These are phyloP conservation scores for Magnolia changhungtana DNA, from an alignment of 164 flowering plant genomes.

Conservation along the genomic window DNA sequence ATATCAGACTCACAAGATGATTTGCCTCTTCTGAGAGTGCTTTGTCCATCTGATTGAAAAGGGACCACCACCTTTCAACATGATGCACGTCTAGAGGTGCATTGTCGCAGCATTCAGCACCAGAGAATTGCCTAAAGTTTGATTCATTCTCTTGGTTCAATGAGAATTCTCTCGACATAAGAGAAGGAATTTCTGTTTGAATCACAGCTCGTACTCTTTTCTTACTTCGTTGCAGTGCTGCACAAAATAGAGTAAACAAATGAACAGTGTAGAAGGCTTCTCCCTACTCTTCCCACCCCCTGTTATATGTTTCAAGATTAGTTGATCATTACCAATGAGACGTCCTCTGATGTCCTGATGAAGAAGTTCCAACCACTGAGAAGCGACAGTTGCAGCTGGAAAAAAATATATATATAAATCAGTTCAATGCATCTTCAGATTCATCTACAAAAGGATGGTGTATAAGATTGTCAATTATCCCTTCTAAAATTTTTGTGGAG, in stretches of 20 bases:
- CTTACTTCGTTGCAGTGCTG: constrained; percentile 10
- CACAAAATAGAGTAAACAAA: background rate
- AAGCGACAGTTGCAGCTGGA: constrained; percentile 87
- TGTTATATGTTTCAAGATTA: background rate
- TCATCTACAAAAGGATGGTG: background rate
- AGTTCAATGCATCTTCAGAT: background rate
- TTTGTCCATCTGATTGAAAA: constrained; percentile 80
- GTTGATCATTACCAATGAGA: constrained; percentile 53
- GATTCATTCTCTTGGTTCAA: constrained; percentile 46
- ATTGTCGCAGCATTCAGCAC: constrained; percentile 17
- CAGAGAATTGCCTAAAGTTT: constrained; percentile 15
- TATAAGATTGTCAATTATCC: background rate
- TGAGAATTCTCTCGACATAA: constrained; percentile 59
- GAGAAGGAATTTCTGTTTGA: constrained; percentile 64
- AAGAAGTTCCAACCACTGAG: constrained; percentile 94
- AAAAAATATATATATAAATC: constrained; percentile 11
- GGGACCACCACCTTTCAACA: constrained; percentile 45
- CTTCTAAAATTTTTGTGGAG: too few relatives aligned
- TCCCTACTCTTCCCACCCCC: background rate
- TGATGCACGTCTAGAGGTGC: constrained; percentile 49
- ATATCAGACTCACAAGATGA: constrained; percentile 51
- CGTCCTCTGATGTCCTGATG: constrained; percentile 84
- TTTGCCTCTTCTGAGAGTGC: constrained; percentile 75
- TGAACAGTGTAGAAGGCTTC: background rate
- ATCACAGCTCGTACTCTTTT: constrained; percentile 34